A percentile compares a stretch with the other conserved stretches of the same genome.
phyloP scores from a whole-genome alignment of 306 rosid species.

The Castanea sativa region DNA sequence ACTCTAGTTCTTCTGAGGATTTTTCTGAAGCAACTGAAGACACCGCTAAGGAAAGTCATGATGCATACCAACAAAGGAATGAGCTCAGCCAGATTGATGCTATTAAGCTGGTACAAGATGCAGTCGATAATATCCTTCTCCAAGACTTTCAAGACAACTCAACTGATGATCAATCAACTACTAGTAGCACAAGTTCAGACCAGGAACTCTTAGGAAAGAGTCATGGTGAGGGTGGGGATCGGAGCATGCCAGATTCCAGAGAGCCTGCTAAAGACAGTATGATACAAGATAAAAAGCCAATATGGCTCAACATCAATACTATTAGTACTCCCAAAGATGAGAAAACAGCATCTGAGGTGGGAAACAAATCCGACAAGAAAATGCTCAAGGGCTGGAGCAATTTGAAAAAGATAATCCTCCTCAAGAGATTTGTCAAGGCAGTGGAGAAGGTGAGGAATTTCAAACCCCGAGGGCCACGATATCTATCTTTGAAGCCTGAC shows the following conservation, averaged over 20 bases:
- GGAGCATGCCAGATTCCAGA: constrained; percentile 13
- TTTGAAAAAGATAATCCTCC: constrained; percentile 62
- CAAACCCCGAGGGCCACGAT: constrained; percentile 29
- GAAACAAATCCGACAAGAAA: constrained; percentile 33
- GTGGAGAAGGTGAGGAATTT: constrained; percentile 66
- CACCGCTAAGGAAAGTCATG: constrained; percentile 27
- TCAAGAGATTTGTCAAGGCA: constrained; percentile 85
- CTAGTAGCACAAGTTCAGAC: constrained; percentile 30
- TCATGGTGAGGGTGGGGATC: constrained; percentile 30
- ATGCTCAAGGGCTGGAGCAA: constrained; percentile 72
- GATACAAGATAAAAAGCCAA: constrained; percentile 15
- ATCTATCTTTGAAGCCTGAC: constrained; percentile 38
- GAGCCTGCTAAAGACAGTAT: constrained; percentile 25
- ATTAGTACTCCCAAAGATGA: constrained; percentile 25
- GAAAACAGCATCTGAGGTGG: constrained; percentile 34
- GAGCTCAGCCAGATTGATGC: constrained; percentile 38
- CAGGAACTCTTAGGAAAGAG: constrained; percentile 25
- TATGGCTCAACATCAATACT: constrained; percentile 13
- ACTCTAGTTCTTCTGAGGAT: constrained; percentile 19
- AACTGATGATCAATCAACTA: constrained; percentile 23
- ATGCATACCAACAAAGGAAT: constrained; percentile 19
- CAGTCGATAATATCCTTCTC: constrained; percentile 82
- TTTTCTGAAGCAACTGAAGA: constrained; percentile 28
- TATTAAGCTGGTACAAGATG: constrained; percentile 71
- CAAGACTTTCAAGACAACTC: constrained; percentile 54